A percentile compares a stretch with the other conserved stretches of the same genome.
These are phyloP conservation scores for Lactarius pseudohatsudake DNA, from an alignment of 768 basidiomycete species.

Conservation along the genomic window DNA sequence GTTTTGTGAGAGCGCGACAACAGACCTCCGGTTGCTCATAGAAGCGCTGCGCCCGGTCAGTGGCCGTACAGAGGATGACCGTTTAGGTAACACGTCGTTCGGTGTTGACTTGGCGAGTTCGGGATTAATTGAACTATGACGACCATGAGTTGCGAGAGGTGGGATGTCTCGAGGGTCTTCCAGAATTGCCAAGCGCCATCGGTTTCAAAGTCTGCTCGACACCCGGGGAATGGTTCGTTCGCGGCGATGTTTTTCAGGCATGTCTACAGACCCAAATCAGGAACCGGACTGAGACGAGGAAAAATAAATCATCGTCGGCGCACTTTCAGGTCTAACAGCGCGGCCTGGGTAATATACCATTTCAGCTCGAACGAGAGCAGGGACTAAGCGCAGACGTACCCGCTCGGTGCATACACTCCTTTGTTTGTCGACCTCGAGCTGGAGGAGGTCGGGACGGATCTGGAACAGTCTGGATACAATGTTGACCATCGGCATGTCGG, in stretches of 20 bases:
- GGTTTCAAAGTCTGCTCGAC: conserved; percentile 81
- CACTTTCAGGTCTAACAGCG: conserved; percentile 85
- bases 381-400: conserved; percentile 39
- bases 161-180: conserved; percentile 76
- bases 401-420: conserved; percentile 72
- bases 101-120: conserved; percentile 80
- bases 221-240: conserved; percentile 78
- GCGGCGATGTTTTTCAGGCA: conserved; percentile 91
- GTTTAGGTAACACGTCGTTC: conserved; percentile 46
- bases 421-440: conserved; percentile 71
- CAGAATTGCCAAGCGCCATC: conserved; percentile 85
- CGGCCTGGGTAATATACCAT: conserved; percentile 53
- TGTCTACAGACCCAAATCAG: conserved; percentile 48
- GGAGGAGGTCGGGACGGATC: conserved; percentile 62
- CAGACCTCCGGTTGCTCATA: conserved; percentile 66
- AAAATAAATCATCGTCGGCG: conserved; percentile 22
- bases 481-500: conserved; percentile 76
- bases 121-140: conserved; percentile 85
- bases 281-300: conserved; percentile 19
- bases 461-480: conserved; percentile 74
- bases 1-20: conserved; percentile 36
- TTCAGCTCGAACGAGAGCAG: conserved; percentile 17
- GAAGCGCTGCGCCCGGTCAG: conserved; percentile 54
- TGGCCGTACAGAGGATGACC: conserved; percentile 44
- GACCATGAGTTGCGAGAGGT: conserved; percentile 86